Evolutionary conservation across 495 filamentous ascomycete species (phyloP), one percentile per base, ranked within the genome.

Genomic region (Talaromyces thailandensis): DNA sequence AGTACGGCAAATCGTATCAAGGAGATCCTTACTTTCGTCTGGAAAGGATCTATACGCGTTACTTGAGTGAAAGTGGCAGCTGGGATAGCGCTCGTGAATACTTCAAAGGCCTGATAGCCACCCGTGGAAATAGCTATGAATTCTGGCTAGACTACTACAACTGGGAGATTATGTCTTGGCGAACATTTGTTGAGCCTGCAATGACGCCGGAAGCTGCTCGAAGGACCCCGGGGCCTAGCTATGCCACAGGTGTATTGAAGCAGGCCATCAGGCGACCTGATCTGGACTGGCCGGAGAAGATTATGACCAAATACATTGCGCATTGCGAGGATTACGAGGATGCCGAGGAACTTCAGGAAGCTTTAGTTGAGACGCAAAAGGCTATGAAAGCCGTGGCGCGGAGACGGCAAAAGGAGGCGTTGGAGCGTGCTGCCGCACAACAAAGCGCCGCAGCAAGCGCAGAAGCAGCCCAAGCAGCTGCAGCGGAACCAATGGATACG

Each of bases 91-190:
- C 93, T 6, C 84, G 93, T 28, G 79, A 81, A 31, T 84, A 88
- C 14, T 98, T 90, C 86, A 85, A 85, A 64, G 80, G 82, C 11
- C 79, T 98, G 40, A 81, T 88, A 3, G 68, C 80, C 23, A 79
- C 84, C 14, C 85, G 89, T 37, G 86, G 85, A 21, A 81, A 89
- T 64, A 91, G 86, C 67, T 90, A 90, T 66, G 90, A 96, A 66
- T 97, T 97, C 68, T 98, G 94, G 94, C 82, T 92, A 31, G 83
- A 86, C 40, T 96, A 89, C 70, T 96, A 96, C 71, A 73, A 85
- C 45, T 98, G 91, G 91, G 94, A 96, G 71, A 85, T 97, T 79
- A 81, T 87, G 56, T 76, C 81, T 4, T 88, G 86, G 86, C 76
- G 78, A 64, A 84, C 81, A 63, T 79, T 82, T 56, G 76, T 79